These are phyloP conservation scores for Emergomyces pasteurianus DNA, from an alignment of 2,329 filamentous ascomycete species.

Conservation along the genomic window DNA sequence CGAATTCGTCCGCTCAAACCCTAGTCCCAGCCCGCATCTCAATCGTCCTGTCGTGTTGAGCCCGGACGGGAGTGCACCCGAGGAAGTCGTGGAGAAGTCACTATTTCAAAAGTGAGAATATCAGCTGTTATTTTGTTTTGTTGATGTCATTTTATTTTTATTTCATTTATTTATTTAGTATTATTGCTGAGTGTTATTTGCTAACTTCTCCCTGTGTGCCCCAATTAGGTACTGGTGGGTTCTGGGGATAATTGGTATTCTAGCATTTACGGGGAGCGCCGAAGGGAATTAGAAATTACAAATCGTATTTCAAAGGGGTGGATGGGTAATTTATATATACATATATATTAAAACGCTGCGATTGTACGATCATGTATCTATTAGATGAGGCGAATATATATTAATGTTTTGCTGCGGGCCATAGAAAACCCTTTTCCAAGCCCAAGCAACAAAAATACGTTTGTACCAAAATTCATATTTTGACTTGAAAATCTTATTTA, in stretches of 20 bases:
- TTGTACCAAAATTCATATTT: too few species aligned
- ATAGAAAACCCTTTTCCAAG: neutral
- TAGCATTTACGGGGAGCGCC: conserved; percentile 31
- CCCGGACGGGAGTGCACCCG: conserved; percentile 25
- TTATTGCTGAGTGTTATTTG: neutral
- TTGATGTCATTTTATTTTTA: neutral
- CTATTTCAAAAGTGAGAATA: conserved; percentile 27
- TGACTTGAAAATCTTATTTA: too few species aligned
- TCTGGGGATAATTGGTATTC: conserved; percentile 28
- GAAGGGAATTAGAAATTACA: conserved; percentile 16
- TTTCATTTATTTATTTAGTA: neutral
- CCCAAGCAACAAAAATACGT: too few species aligned
- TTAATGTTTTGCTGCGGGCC: neutral
- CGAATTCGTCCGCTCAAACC: conserved; percentile 21
- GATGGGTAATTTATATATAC: neutral
- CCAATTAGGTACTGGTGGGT: conserved; percentile 36
- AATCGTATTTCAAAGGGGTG: neutral
- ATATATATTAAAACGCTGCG: neutral
- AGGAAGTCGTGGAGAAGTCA: conserved; percentile 31
- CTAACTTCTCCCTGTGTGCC: neutral
- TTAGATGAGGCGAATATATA: neutral
- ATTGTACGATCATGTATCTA: conserved; percentile 1
- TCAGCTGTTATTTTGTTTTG: neutral
- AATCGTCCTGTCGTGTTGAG: conserved; percentile 29
- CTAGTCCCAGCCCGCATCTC: conserved; percentile 27